A percentile compares a stretch with the other conserved stretches of the same genome.
These are phyloP conservation scores for Rosa lucieae DNA, from an alignment of 306 rosid species.

Conservation along the genomic window DNA sequence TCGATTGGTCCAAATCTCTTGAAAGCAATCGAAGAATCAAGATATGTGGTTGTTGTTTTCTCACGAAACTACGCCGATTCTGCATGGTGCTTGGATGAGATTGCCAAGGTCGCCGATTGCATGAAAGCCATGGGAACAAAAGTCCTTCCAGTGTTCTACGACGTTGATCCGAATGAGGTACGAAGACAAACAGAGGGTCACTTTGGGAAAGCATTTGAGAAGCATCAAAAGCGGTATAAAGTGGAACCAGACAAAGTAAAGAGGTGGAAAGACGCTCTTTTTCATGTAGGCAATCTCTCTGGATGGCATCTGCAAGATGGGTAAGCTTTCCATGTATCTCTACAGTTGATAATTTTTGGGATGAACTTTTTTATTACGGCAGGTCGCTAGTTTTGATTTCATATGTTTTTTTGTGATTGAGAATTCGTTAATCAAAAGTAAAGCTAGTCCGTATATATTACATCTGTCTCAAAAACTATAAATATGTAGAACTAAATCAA, in stretches of 20 bases:
- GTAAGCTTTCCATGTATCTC: not conserved
- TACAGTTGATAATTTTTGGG: too few species aligned
- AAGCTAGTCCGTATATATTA: too few species aligned
- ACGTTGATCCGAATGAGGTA: not conserved
- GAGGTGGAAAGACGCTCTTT: not conserved
- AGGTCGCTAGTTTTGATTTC: too few species aligned
- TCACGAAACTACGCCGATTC: not conserved
- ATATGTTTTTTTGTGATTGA: too few species aligned
- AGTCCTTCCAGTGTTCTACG: not conserved
- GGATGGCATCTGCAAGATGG: slow-evolving; percentile 1
- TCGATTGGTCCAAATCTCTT: not conserved
- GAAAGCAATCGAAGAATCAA: not conserved
- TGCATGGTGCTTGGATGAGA: not conserved
- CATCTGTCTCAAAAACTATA: too few species aligned
- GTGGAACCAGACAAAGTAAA: not conserved
- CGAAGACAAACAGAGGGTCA: not conserved
- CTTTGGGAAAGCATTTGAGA: not conserved
- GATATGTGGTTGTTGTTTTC: not conserved
- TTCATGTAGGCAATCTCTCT: not conserved
- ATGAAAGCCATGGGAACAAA: not conserved
- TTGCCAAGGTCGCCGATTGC: not conserved
- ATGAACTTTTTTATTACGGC: too few species aligned
- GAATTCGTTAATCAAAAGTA: too few species aligned
- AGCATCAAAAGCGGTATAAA: not conserved
- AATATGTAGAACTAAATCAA: too few species aligned